Base-by-base conservation (phyloP, 495 filamentous ascomycete genomes). In the Parachaetomium inaequale region DNA sequence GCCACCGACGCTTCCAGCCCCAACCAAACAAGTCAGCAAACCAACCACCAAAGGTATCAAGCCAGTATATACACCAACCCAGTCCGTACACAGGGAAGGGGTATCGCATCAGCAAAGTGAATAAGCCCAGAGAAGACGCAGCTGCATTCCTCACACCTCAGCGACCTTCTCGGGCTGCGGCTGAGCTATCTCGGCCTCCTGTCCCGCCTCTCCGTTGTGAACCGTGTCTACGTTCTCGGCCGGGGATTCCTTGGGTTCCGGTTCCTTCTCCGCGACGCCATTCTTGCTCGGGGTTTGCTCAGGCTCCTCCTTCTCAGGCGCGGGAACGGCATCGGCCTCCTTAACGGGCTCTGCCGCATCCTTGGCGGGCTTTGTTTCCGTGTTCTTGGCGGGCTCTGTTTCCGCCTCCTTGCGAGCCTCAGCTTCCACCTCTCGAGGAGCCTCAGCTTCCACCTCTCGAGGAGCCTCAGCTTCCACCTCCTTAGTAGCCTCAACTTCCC, bases 31-130 rank as follows among this genome's bases (percentile, higher is more conserved):
- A 46, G 19, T 17, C 17, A 46, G n/a, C 19, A 46, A 46, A 17
- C n/a, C 42, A 46, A n/a, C 36, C 36, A 46, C 42, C 42, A 23
- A 46, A 46, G 42, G 42, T 46, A 46, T 46, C 42, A 46, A 46
- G 19, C 42, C 19, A 46, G 42, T 17, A 46, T 19, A 46, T 46
- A 46, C 19, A 46, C 42, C 42, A n/a, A 46, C 19, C 19, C 42
- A 46, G 19, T 46, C 42, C 4, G 6, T 23, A 17, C 42, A 46
- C 42, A 46, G 7, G 19, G 17, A 17, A 7, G 7, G n/a, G 42
- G 36, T 17, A 46, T 23, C 42, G n/a, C n/a, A 5, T 46, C n/a
- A 21, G 14, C 0, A 23, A 0, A 19, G 1, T 46, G 42, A 19
- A 17, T 23, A 17, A 21, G 3, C 42, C 42, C 17, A 46, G 42